Base-by-base conservation (phyloP, 495 filamentous ascomycete genomes). In the Sordaria brevicollis region DNA sequence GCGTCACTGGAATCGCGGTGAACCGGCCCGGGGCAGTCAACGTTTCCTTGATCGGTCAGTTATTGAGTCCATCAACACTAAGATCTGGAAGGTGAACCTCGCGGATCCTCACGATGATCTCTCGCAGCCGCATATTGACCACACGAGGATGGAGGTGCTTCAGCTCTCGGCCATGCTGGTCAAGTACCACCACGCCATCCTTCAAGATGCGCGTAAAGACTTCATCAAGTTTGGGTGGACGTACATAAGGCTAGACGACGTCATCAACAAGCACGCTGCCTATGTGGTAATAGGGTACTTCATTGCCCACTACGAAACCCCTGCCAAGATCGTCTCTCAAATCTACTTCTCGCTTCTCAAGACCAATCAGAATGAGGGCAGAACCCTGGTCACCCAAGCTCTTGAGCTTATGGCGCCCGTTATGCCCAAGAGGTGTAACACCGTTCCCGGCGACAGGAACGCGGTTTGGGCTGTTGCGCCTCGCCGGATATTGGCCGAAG, bases 211-310 rank as follows among this genome's bases (percentile, higher is more conserved):
- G 5, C 91, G 96, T 25, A 99, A 98, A 79, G 96, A 99, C 71
- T 92, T 99, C 70, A 98, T 99, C 75, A 97, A 97, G 79, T 98
- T 97, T 78, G 93, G 93, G 4, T 99, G 96, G 96, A 97, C 93
- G 34, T 98, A 95, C 76, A 98, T 98, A 69, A 89, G 92, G 19
- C 88, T 99, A 29, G 96, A 99, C 77, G 96, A 99, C 78, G 92
- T 96, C 71, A 97, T 99, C 83, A 98, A 98, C 83, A 99, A 99
- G 76, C 93, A 98, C 78, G 96, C 94, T 21, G 94, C 96, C 7
- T 98, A 99, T 76, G 94, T 97, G 11, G 86, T 98, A 4, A 96
- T 98, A 72, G 94, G 91, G 9, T 98, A 97, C 79, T 99, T 99
- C 83, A 97, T 98, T 71, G 92, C 93, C 0, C 91, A 95, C 72